Evolutionary conservation across 2,329 filamentous ascomycete species (phyloP), one percentile per base, ranked within the genome.

Genomic region (Sarocladium strictum): DNA sequence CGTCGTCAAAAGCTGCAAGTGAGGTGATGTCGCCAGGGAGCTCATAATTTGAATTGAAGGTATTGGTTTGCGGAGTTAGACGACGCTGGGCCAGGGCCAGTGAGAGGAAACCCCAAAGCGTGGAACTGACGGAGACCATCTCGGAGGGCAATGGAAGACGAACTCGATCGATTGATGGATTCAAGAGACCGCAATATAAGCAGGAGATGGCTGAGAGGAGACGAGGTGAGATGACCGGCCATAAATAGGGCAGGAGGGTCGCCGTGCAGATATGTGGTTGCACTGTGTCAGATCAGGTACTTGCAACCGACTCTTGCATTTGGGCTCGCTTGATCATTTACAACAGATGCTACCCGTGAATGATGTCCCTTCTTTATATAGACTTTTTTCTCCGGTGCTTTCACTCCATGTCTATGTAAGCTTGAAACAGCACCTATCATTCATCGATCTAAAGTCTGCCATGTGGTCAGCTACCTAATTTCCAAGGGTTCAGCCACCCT

Each of bases 41-140:
- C 2, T 55, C 50, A 53, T 68, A 68, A 33, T 58, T 58, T 5
- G 65, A 68, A 58, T 68, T 67, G 58, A 65, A 67, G 47, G 55
- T 59, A 54, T 57, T 55, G 24, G 29, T 56, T 41, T 58, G 58
- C 5, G 57, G 54, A 5, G 27, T 21, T 4, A 51, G 47, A 21
- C 27, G 47, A 23, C 47, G 47, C 29, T 53, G 50, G 33, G 50
- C 50, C 6, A 40, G 4, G 23, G 9, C 32, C 12, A 53, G 21
- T 3, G 35, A 40, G 7, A 33, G 10, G 4, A 33, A 19, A 21
- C 32, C 33, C 33, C 38, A 15, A 12, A 53, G 5, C 17, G 15
- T 11, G 33, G 40, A 3, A 27, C 15, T 14, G 4, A 40, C 10
- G 7, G 23, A 19, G 19, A 53, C 23, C 50, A 53, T 53, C 7